These are phyloP conservation scores for Cutaneotrichosporon sp. DNA, from an alignment of 1,284 basidiomycete species.

Conservation along the genomic window DNA sequence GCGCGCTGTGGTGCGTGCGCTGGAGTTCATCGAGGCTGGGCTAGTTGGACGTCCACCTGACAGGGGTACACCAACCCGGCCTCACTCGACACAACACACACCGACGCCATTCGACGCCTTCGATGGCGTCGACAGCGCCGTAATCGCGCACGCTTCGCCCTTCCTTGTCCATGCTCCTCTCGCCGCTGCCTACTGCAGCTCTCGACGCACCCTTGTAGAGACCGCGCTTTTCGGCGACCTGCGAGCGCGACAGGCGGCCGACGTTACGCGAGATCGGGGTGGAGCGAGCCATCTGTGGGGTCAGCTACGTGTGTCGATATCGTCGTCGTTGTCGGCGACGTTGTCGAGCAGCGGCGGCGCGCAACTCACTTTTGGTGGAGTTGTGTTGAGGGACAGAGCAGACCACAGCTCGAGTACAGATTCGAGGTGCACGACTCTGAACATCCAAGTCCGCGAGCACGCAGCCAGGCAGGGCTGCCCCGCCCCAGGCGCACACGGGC, in stretches of 20 bases:
- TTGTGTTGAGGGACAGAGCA: constrained; percentile 16
- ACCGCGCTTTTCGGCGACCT: constrained; percentile 73
- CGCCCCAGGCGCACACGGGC: too few relatives aligned
- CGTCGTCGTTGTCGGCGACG: constrained; percentile 2
- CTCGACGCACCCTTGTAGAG: constrained; percentile 51
- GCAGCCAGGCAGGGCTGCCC: too few relatives aligned
- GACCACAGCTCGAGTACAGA: background rate
- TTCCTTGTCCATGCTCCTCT: background rate
- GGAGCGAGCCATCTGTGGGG: constrained; percentile 81
- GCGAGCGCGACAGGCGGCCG: constrained; percentile 76
- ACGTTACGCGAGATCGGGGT: constrained; percentile 77
- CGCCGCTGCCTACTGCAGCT: too few relatives aligned
- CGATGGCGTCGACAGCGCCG: too few relatives aligned
- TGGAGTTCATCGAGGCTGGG: too few relatives aligned
- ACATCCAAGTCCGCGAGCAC: too few relatives aligned
- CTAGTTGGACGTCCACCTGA: too few relatives aligned
- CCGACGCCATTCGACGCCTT: too few relatives aligned
- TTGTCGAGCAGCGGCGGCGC: constrained; percentile 1
- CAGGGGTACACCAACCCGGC: too few relatives aligned
- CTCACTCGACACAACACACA: too few relatives aligned
- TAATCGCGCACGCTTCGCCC: too few relatives aligned
- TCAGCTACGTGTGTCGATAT: background rate
- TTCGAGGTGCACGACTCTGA: background rate
- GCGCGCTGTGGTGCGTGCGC: too few relatives aligned
- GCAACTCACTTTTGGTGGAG: constrained; percentile 15